Evolutionary conservation across 177 flowering plant genomes (phyloP).

Genomic region (Tripterygium wilfordii): DNA sequence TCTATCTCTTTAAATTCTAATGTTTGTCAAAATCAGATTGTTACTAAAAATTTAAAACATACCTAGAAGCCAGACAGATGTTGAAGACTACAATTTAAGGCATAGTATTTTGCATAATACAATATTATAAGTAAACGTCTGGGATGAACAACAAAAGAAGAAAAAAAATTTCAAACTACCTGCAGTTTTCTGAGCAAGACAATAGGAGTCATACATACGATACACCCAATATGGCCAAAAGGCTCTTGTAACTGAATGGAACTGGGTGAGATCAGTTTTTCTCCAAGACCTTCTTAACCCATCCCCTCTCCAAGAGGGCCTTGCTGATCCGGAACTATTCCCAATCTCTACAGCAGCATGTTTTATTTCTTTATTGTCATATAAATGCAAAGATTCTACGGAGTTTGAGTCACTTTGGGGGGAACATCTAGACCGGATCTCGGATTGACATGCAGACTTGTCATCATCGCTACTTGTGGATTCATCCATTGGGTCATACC

Average conservation of each 20-base stretch:
- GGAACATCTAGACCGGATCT: slow-evolving; percentile 20
- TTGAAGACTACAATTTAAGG: no score
- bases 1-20: no score
- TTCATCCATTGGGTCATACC: slow-evolving; percentile 41
- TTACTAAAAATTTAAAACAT: no score
- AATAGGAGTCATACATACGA: slow-evolving; percentile 81
- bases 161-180: slow-evolving; percentile 35
- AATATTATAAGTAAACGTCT: no score
- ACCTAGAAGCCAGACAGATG: no score
- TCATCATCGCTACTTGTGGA: slow-evolving; percentile 69
- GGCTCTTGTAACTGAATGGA: slow-evolving; percentile 46
- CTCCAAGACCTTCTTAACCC: slow-evolving; percentile 14
- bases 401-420: slow-evolving; percentile 18
- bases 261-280: slow-evolving; percentile 18
- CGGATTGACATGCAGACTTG: slow-evolving; percentile 21
- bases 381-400: slow-evolving; percentile 15
- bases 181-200: slow-evolving; percentile 74
- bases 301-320: slow-evolving; percentile 15
- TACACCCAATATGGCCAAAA: slow-evolving; percentile 94
- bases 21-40: no score
- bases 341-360: slow-evolving; percentile 11
- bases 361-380: slow-evolving; percentile 13
- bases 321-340: slow-evolving; percentile 12
- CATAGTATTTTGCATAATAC: no score
- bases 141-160: neutral